These are phyloP conservation scores for Taiozyma onychis DNA, from an alignment of 1,139 yeast genomes.

Conservation along the genomic window DNA sequence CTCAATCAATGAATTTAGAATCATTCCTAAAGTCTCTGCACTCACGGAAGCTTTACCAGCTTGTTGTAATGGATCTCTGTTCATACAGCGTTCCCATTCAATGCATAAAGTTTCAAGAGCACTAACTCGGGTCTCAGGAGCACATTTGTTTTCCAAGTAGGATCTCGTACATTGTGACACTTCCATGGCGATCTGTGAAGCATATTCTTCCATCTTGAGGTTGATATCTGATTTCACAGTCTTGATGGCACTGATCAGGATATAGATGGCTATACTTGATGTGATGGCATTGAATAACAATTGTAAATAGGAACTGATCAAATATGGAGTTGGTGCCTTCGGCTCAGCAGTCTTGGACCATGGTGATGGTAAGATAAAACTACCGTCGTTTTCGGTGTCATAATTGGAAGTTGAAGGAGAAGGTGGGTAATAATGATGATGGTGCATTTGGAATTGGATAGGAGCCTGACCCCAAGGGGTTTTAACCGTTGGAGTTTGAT, in stretches of 20 bases:
- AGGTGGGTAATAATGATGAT: conserved; percentile 37
- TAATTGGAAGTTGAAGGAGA: conserved; percentile 4
- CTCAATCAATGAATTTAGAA: conserved; percentile 58
- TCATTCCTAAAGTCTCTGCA: conserved; percentile 58
- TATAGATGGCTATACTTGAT: conserved; percentile 36
- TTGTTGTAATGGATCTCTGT: conserved; percentile 39
- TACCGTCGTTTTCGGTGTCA: conserved; percentile 2
- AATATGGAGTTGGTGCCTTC: conserved; percentile 37
- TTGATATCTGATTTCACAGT: conserved; percentile 51
- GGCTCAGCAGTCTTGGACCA: conserved; percentile 31
- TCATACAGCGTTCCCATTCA: conserved; percentile 60
- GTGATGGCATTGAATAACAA: conserved; percentile 42
- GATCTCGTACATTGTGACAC: conserved; percentile 38
- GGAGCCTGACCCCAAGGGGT: conserved; percentile 19
- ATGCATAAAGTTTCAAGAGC: conserved; percentile 52
- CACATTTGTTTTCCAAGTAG: conserved; percentile 51
- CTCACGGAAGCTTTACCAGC: conserved; percentile 45
- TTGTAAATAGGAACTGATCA: conserved; percentile 56
- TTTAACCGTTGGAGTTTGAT: conserved; percentile 9
- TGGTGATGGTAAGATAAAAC: conserved; percentile 35
- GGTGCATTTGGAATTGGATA: conserved; percentile 34
- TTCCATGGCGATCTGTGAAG: conserved; percentile 18
- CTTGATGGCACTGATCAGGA: conserved; percentile 37
- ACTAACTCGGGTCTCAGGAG: conserved; percentile 52
- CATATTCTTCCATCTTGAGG: conserved; percentile 35